Evolutionary conservation across 2,329 filamentous ascomycete genomes (phyloP), one percentile per base, ranked within the genome.

Genomic region (Colletotrichum tofieldiae): DNA sequence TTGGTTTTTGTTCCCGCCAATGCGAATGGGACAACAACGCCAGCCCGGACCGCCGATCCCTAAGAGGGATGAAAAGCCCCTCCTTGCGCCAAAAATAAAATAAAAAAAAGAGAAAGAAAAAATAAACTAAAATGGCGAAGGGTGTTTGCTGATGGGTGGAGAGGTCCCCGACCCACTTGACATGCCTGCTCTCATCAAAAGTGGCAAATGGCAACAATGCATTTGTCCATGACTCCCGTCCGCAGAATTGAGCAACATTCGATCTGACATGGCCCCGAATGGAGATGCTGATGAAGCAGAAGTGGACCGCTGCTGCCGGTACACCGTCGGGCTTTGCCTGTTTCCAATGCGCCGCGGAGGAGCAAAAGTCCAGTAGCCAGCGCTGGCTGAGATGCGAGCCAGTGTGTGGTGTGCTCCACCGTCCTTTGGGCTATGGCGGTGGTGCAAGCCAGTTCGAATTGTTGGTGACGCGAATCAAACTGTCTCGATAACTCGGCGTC

Each of bases 401-500:
- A n/a, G 23, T 52, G 49, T 29, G 14, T 26, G 49, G 20, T 23
- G 35, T 39, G n/a, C 14, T 12, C 35, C 35, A 58, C 55, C 55
- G 55, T 39, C n/a, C n/a, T n/a, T 58, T 58, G 20, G 14, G 12
- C 14, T 14, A 11, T 11, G 35, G n/a, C n/a, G 18, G 7, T 18
- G 12, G 9, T 39, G 23, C 26, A 18, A 60, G 52, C 69, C 58
- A 72, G 63, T 63, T 45, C 58, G 49, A 35, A 20, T 54, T 51
- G 23, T 11, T 51, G 45, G 56, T 68, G 69, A 68, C 69, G 65
- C 65, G 52, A 64, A 68, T 59, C 51, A 63, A 63, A 56, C 52
- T 56, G 51, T 63, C 51, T 47, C 58, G 64, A 67, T 72, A 63
- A 39, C 52, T 72, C 47, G 29, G n/a, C n/a, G 6, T 29, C n/a